Evolutionary conservation across 2,329 filamentous ascomycete species (phyloP).

Genomic region (Cyphellophora europaea): DNA sequence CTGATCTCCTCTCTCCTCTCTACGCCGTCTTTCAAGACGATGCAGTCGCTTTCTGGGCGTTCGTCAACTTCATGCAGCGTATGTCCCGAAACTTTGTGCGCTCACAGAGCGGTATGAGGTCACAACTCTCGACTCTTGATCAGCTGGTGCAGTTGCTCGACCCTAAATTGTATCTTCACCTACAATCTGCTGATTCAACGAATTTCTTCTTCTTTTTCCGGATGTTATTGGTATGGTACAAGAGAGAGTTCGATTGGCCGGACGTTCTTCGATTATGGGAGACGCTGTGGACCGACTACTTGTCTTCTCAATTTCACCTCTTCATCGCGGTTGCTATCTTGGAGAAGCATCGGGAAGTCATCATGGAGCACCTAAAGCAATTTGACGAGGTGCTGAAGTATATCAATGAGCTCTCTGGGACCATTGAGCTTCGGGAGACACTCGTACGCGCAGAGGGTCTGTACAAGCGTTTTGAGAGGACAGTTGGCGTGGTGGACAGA

Average conservation of each 20-base stretch:
- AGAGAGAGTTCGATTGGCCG: slow-evolving; percentile 86
- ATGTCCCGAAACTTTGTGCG: slow-evolving; percentile 97
- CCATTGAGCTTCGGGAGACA: slow-evolving; percentile 80
- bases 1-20: slow-evolving; percentile 86
- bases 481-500: slow-evolving; percentile 86
- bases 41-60: slow-evolving; percentile 92
- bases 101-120: slow-evolving; percentile 92
- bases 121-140: slow-evolving; percentile 81
- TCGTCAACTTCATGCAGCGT: slow-evolving; percentile 90
- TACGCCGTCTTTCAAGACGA: slow-evolving; percentile 98
- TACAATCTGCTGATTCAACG: slow-evolving; percentile 83
- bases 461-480: slow-evolving; percentile 77
- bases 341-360: slow-evolving; percentile 92
- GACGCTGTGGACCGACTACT: slow-evolving; percentile 83
- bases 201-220: slow-evolving; percentile 99
- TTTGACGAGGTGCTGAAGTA: slow-evolving; percentile 99
- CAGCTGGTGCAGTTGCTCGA: slow-evolving; percentile 96
- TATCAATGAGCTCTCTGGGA: slow-evolving; percentile 87
- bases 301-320: slow-evolving; percentile 83
- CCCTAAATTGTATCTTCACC: slow-evolving; percentile 81
- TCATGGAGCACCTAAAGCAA: slow-evolving; percentile 85
- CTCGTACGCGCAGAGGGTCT: slow-evolving; percentile 81
- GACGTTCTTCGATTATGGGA: slow-evolving; percentile 90
- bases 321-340: slow-evolving; percentile 90
- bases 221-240: slow-evolving; percentile 98